phyloP scores from a whole-genome alignment of 2,329 filamentous ascomycete genomes.

The Phialocephala subalpina region DNA sequence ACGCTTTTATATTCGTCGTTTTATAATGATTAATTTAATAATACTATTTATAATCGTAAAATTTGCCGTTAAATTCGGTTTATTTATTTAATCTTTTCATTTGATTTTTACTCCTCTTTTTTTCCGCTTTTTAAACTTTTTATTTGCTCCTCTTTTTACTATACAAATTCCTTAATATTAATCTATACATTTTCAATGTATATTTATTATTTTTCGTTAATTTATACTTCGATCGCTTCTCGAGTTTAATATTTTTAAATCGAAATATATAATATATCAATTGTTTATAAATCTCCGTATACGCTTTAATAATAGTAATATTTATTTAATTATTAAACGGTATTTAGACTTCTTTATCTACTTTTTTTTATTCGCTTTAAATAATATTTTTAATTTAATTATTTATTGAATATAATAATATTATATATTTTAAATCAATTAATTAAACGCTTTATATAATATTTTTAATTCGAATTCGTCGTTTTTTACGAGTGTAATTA shows the following conservation, averaged over 20 bases:
- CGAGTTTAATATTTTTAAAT: not conserved
- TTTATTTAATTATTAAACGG: slow-evolving; percentile 7
- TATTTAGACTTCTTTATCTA: too few species aligned
- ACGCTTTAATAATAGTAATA: not conserved
- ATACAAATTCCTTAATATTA: slow-evolving; percentile 13
- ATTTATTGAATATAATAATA: slow-evolving; percentile 10
- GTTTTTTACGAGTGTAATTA: slow-evolving; percentile 2
- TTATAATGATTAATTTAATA: not conserved
- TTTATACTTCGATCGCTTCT: not conserved
- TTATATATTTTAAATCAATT: slow-evolving; percentile 5
- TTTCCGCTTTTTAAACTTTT: slow-evolving; percentile 1
- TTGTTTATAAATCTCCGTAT: slow-evolving; percentile 4
- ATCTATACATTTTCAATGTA: slow-evolving; percentile 1
- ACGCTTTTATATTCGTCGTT: slow-evolving; percentile 27
- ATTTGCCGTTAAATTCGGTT: not conserved
- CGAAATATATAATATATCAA: slow-evolving; percentile 5
- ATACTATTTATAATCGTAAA: not conserved
- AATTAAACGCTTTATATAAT: slow-evolving; percentile 8
- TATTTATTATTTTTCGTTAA: not conserved
- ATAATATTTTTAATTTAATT: not conserved
- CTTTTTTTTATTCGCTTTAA: too few species aligned
- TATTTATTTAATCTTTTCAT: slow-evolving; percentile 11
- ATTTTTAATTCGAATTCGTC: not conserved
- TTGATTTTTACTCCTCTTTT: not conserved
- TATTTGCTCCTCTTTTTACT: slow-evolving; percentile 11